A percentile compares a stretch with the other conserved stretches of the same genome.
Conservation (phyloP, 495 filamentous ascomycete species). For the Tuber aestivum region DNA sequence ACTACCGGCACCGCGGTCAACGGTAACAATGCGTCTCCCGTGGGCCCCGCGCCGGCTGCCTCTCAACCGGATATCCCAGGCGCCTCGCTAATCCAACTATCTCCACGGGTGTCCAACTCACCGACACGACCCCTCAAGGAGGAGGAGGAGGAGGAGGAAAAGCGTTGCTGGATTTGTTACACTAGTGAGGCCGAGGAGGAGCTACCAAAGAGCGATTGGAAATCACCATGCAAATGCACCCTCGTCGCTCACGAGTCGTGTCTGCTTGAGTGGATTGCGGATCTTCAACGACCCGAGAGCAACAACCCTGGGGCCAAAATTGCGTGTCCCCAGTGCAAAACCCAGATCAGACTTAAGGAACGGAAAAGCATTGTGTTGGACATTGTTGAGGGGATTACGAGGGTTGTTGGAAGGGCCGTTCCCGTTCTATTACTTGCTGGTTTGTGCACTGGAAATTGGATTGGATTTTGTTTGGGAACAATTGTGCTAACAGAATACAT, state of each 20-base stretch:
- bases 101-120: slow-evolving; percentile 21
- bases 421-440: slow-evolving; percentile 36
- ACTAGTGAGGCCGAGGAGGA: slow-evolving; percentile 70
- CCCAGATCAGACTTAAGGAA: slow-evolving; percentile 59
- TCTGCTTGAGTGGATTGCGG: slow-evolving; percentile 82
- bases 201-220: slow-evolving; percentile 62
- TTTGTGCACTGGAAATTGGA: slow-evolving; percentile 25
- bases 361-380: slow-evolving; percentile 40
- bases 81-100: slow-evolving; percentile 30
- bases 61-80: slow-evolving; percentile 33
- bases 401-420: slow-evolving; percentile 38
- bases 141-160: slow-evolving; percentile 41
- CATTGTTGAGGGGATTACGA: slow-evolving; percentile 32
- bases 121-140: slow-evolving; percentile 16
- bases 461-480: slow-evolving; percentile 19
- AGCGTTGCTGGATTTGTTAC: slow-evolving; percentile 89
- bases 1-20: slow-evolving; percentile 14
- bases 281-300: slow-evolving; percentile 61
- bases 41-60: slow-evolving; percentile 8
- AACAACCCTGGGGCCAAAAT: slow-evolving; percentile 52
- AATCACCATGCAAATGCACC: slow-evolving; percentile 79
- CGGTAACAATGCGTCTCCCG: background rate
- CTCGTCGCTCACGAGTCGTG: slow-evolving; percentile 87
- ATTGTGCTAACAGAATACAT: slow-evolving; percentile 19
- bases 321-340: slow-evolving; percentile 81